Evolutionary conservation across 495 filamentous ascomycete genomes (phyloP).

Genomic region (Diplogelasinospora grovesii): DNA sequence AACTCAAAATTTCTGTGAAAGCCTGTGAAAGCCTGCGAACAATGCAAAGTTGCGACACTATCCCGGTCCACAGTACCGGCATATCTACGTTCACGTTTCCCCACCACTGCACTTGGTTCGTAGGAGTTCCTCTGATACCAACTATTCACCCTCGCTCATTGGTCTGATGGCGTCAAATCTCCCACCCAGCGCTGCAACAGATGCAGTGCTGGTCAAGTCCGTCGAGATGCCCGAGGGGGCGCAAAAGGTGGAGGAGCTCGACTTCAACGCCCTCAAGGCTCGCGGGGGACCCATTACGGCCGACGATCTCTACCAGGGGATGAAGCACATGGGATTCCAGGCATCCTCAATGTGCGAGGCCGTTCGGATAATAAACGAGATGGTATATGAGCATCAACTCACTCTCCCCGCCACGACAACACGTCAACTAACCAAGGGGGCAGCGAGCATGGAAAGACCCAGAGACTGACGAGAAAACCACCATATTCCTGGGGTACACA

Average conservation of each 20-base stretch:
- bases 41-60: too few relatives aligned
- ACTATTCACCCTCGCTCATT: too few relatives aligned
- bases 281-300: slow-evolving; percentile 76
- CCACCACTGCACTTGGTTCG: too few relatives aligned
- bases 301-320: slow-evolving; percentile 72
- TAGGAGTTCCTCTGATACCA: too few relatives aligned
- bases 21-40: too few relatives aligned
- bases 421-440: too few relatives aligned
- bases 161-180: slow-evolving; percentile 19
- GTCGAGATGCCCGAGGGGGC: slow-evolving; percentile 69
- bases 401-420: too few relatives aligned
- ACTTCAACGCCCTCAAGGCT: slow-evolving; percentile 74
- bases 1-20: too few relatives aligned
- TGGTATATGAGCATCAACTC: too few relatives aligned
- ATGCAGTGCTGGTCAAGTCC: slow-evolving; percentile 85
- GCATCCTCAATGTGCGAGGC: slow-evolving; percentile 80
- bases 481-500: slow-evolving; percentile 95
- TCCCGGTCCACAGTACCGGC: too few relatives aligned
- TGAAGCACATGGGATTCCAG: slow-evolving; percentile 88
- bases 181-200: slow-evolving; percentile 61
- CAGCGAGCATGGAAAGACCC: slow-evolving; percentile 71
- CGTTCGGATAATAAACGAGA: slow-evolving; percentile 82
- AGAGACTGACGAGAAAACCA: slow-evolving; percentile 65
- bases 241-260: slow-evolving; percentile 73
- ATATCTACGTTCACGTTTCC: too few relatives aligned